A percentile compares a stretch with the other conserved stretches of the same genome.
phyloP scores from a whole-genome alignment of 2,329 filamentous ascomycete genomes.

The Chaetothyriales sp. region DNA sequence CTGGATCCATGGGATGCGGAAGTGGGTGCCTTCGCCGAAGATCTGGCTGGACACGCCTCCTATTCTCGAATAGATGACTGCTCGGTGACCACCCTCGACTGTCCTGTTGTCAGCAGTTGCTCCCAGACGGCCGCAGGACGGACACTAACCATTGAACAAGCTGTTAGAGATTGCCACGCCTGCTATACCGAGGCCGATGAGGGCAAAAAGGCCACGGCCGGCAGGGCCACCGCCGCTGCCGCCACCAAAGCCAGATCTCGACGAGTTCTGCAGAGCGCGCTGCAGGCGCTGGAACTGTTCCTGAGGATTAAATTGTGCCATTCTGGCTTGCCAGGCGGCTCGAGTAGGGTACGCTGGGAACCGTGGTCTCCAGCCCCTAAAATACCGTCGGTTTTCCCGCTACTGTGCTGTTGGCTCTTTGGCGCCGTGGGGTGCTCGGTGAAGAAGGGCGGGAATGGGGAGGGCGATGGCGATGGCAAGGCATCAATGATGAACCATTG shows the following conservation, averaged over 20 bases:
- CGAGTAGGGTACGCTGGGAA: no score
- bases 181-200: slow-evolving; percentile 37
- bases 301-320: slow-evolving; percentile 40
- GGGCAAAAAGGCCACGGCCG: slow-evolving; percentile 38
- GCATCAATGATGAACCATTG: slow-evolving; percentile 4
- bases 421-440: background rate
- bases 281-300: slow-evolving; percentile 53
- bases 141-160: slow-evolving; percentile 47
- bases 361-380: background rate
- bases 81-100: slow-evolving; percentile 96
- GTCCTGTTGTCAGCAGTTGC: background rate
- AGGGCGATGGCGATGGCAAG: background rate
- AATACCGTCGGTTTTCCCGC: background rate
- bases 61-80: slow-evolving; percentile 93
- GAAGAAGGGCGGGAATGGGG: background rate
- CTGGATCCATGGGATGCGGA: slow-evolving; percentile 93
- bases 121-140: background rate
- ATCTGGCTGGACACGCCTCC: slow-evolving; percentile 93
- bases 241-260: slow-evolving; percentile 34
- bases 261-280: slow-evolving; percentile 42
- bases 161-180: slow-evolving; percentile 37
- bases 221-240: slow-evolving; percentile 40
- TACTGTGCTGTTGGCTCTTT: background rate
- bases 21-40: slow-evolving; percentile 92
- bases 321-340: slow-evolving; percentile 8